Conservation (phyloP, 2,329 filamentous ascomycete species). For the Aureobasidium sp. region DNA sequence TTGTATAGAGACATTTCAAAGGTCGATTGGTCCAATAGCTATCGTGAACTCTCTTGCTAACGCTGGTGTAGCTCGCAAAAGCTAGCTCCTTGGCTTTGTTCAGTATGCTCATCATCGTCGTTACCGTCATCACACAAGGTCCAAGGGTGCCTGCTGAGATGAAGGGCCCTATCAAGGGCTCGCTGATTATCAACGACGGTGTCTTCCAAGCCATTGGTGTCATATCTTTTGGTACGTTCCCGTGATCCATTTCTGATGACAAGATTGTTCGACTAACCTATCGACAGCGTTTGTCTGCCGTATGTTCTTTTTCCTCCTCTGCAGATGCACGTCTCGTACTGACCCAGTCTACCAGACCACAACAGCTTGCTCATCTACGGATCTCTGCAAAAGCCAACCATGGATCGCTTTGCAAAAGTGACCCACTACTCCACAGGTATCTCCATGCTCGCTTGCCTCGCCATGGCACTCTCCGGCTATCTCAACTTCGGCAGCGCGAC, state of each 20-base stretch:
- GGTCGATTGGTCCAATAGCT: slow-evolving; percentile 43
- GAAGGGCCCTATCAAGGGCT: slow-evolving; percentile 62
- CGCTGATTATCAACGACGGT: slow-evolving; percentile 73
- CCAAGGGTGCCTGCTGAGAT: slow-evolving; percentile 64
- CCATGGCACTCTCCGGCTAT: slow-evolving; percentile 84
- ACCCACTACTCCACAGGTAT: slow-evolving; percentile 90
- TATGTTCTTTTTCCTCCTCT: slow-evolving; percentile 28
- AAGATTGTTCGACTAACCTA: slow-evolving; percentile 30
- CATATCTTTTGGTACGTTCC: slow-evolving; percentile 78
- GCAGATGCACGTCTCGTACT: slow-evolving; percentile 3
- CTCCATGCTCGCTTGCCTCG: slow-evolving; percentile 84
- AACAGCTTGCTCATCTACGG: slow-evolving; percentile 97
- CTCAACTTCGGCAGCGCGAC: slow-evolving; percentile 89
- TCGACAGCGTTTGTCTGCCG: slow-evolving; percentile 59
- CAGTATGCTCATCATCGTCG: slow-evolving; percentile 85
- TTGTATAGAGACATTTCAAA: slow-evolving; percentile 96
- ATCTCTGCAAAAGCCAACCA: slow-evolving; percentile 84
- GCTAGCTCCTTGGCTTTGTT: slow-evolving; percentile 87
- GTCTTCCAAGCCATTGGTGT: slow-evolving; percentile 96
- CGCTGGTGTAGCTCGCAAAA: slow-evolving; percentile 66
- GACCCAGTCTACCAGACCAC: slow-evolving; percentile 52
- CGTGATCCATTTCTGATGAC: background rate
- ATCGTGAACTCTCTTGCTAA: background rate
- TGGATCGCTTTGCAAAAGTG: slow-evolving; percentile 87
- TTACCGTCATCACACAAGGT: slow-evolving; percentile 82